phyloP scores from a whole-genome alignment of 139 green algal genomes.

The Tetradesmus lagerheimii region DNA sequence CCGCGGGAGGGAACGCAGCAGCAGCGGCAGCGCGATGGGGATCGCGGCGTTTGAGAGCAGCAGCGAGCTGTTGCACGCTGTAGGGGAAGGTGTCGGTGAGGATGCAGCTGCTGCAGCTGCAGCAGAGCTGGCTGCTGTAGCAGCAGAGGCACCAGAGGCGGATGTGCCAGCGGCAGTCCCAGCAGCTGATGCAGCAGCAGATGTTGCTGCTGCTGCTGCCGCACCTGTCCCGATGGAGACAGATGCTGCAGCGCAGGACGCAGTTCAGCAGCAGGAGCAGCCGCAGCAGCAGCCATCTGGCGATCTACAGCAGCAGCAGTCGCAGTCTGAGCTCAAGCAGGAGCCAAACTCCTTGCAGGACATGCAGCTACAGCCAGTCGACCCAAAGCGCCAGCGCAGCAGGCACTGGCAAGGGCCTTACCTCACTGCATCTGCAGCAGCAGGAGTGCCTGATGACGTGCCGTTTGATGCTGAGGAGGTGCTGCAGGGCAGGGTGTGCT shows the following conservation, averaged over 20 bases:
- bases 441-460: constrained; percentile 31
- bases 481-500: constrained; percentile 33
- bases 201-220: background rate
- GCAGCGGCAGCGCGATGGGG: background rate
- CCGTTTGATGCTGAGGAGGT: constrained; percentile 21
- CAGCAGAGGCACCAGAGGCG: no score
- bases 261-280: background rate
- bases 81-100: background rate
- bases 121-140: background rate
- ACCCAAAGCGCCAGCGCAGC: constrained; percentile 5
- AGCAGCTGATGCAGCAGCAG: background rate
- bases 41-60: background rate
- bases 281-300: background rate
- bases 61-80: background rate
- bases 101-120: background rate
- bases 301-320: background rate
- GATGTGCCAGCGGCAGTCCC: background rate
- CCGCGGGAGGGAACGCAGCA: background rate
- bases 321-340: background rate
- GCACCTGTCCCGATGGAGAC: background rate
- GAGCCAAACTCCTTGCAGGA: background rate
- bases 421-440: background rate
- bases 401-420: constrained; percentile 23
- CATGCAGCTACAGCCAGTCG: background rate
- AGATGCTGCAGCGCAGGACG: background rate